A percentile compares a stretch with the other conserved stretches of the same genome.
These are phyloP conservation scores for Aquilaria sinensis DNA, from an alignment of 345 rosid species.

Conservation along the genomic window DNA sequence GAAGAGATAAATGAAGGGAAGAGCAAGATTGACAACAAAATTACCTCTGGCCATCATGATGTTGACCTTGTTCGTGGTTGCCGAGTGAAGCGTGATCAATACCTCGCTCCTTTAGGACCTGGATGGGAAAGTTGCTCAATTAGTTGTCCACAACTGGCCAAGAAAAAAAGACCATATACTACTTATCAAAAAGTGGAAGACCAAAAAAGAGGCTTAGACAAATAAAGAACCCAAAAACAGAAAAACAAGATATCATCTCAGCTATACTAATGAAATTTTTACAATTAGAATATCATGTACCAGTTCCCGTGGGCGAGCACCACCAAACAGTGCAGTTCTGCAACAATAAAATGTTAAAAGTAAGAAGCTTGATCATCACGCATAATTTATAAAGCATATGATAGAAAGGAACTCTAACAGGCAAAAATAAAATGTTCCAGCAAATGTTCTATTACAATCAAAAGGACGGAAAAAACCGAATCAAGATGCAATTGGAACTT, in stretches of 20 bases:
- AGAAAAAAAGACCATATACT: too few relatives aligned
- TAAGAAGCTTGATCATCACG: slow-evolving; percentile 2
- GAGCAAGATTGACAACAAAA: slow-evolving; percentile 1
- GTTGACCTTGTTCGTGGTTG: slow-evolving; percentile 35
- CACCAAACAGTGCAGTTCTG: slow-evolving; percentile 75
- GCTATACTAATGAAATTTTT: neutral
- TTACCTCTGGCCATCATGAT: slow-evolving; percentile 43
- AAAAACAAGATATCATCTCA: neutral
- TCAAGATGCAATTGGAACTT: too few relatives aligned
- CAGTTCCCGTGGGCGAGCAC: slow-evolving; percentile 83
- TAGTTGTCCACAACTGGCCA: too few relatives aligned
- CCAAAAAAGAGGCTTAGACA: neutral
- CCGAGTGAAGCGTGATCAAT: slow-evolving; percentile 35
- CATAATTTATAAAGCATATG: neutral
- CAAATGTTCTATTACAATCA: too few relatives aligned
- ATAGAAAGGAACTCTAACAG: neutral
- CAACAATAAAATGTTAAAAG: slow-evolving; percentile 17
- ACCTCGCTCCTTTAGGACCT: slow-evolving; percentile 78
- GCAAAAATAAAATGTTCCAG: neutral
- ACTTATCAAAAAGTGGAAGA: too few relatives aligned
- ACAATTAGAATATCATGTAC: slow-evolving; percentile 29
- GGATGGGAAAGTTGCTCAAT: neutral
- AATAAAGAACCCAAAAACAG: neutral
- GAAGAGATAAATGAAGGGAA: neutral
- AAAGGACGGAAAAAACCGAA: too few relatives aligned